phyloP scores from a whole-genome alignment of 495 filamentous ascomycete species.

The Aspergillus diversus region DNA sequence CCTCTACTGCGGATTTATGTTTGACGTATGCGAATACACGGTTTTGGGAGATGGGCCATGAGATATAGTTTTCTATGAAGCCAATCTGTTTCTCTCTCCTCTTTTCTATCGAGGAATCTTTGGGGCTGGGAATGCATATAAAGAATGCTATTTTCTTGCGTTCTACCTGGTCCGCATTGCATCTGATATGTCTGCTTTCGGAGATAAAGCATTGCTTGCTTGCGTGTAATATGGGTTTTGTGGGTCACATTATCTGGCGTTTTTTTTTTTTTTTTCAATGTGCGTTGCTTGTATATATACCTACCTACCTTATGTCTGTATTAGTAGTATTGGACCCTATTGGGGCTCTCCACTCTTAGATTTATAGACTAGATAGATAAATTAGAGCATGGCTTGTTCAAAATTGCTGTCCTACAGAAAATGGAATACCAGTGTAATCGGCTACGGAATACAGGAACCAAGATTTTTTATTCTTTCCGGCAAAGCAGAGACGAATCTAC shows the following conservation, averaged over 20 bases:
- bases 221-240: background rate
- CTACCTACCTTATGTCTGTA: too few species aligned
- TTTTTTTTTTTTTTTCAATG: background rate
- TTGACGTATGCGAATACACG: slow-evolving; percentile 50
- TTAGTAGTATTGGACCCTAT: too few species aligned
- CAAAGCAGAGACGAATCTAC: slow-evolving; percentile 20
- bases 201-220: background rate
- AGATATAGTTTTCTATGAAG: slow-evolving; percentile 26
- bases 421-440: background rate
- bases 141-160: background rate
- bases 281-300: slow-evolving; percentile 1
- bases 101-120: background rate
- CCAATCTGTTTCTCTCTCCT: background rate
- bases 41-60: slow-evolving; percentile 50
- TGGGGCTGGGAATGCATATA: too few species aligned
- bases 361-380: too few species aligned
- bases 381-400: background rate
- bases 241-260: background rate
- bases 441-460: slow-evolving; percentile 1
- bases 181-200: background rate
- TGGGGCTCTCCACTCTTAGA: too few species aligned
- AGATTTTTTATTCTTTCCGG: slow-evolving; percentile 16
- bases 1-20: slow-evolving; percentile 34
- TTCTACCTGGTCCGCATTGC: too few species aligned
- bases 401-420: background rate